Conservation (phyloP, 2,329 filamentous ascomycete genomes). For the Colletotrichum liaoningense region DNA sequence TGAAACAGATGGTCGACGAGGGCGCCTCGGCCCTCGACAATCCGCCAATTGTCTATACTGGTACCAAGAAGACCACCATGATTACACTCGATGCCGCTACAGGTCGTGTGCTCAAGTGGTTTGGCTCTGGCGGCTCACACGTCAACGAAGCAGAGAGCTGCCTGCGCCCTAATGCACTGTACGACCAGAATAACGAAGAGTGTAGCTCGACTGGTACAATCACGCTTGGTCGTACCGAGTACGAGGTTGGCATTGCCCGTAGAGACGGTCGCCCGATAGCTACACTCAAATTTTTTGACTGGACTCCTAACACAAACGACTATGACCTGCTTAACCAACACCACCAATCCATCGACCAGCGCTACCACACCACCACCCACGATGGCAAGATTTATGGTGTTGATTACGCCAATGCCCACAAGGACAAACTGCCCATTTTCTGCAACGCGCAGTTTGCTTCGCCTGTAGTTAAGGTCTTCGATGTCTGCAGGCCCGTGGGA, state of each 20-base stretch:
- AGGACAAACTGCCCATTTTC: conserved; percentile 66
- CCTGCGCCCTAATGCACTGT: conserved; percentile 73
- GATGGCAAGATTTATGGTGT: conserved; percentile 88
- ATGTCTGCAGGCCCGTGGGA: conserved; percentile 81
- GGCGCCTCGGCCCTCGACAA: conserved; percentile 79
- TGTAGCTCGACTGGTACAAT: conserved; percentile 85
- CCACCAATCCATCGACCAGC: conserved; percentile 81
- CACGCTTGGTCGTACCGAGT: conserved; percentile 87
- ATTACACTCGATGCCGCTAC: conserved; percentile 90
- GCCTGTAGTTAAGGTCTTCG: conserved; percentile 89
- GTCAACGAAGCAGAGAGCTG: conserved; percentile 81
- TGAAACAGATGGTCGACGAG: conserved; percentile 90
- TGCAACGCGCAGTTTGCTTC: conserved; percentile 60
- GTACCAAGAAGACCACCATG: conserved; percentile 89
- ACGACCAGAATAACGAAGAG: conserved; percentile 76
- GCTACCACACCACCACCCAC: conserved; percentile 88
- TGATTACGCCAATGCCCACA: conserved; percentile 60
- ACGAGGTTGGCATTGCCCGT: conserved; percentile 87
- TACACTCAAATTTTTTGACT: conserved; percentile 92
- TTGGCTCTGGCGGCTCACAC: conserved; percentile 78
- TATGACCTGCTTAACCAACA: conserved; percentile 89
- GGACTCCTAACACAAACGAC: conserved; percentile 93
- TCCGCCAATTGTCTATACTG: conserved; percentile 87
- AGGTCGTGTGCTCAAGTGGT: conserved; percentile 84
- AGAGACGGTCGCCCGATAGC: conserved; percentile 81